These are phyloP conservation scores for Tuber indicum DNA, from an alignment of 495 filamentous ascomycete genomes.

Conservation along the genomic window DNA sequence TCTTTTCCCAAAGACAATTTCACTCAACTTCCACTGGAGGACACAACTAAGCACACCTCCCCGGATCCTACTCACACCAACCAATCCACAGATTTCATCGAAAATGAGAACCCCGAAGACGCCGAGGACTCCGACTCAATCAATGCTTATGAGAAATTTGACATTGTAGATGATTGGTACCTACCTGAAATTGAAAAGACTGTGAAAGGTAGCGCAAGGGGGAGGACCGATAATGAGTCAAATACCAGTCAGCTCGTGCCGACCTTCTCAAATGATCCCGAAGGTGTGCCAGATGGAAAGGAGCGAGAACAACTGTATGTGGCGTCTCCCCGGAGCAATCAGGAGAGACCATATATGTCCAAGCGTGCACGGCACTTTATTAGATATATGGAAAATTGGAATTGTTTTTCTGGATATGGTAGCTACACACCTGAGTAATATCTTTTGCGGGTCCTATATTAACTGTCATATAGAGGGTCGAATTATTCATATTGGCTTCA, in stretches of 20 bases:
- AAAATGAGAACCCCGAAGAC: slow-evolving; percentile 1
- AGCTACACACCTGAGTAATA: slow-evolving; percentile 1
- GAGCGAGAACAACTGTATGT: background rate
- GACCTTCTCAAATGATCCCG: background rate
- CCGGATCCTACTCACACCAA: background rate
- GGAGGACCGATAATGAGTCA: background rate
- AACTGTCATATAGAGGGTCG: slow-evolving; percentile 14
- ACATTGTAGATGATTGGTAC: background rate
- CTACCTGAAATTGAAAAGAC: background rate
- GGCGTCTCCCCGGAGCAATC: background rate
- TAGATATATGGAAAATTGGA: slow-evolving; percentile 9
- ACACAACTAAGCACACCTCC: background rate
- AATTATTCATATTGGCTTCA: slow-evolving; percentile 31
- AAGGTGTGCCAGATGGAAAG: background rate
- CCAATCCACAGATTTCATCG: background rate
- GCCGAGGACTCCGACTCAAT: background rate
- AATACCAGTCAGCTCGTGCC: background rate
- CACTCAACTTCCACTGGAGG: background rate
- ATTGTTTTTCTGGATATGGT: slow-evolving; percentile 13
- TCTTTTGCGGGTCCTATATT: background rate
- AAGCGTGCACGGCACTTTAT: slow-evolving; percentile 8
- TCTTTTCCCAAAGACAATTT: background rate
- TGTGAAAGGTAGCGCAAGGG: background rate
- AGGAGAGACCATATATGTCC: slow-evolving; percentile 22
- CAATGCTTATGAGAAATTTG: background rate